Percentiles rank a stretch among this genome's conserved stretches.
Conservation (phyloP, 148 eudicot genomes). For the Chenopodium berlandieri region DNA sequence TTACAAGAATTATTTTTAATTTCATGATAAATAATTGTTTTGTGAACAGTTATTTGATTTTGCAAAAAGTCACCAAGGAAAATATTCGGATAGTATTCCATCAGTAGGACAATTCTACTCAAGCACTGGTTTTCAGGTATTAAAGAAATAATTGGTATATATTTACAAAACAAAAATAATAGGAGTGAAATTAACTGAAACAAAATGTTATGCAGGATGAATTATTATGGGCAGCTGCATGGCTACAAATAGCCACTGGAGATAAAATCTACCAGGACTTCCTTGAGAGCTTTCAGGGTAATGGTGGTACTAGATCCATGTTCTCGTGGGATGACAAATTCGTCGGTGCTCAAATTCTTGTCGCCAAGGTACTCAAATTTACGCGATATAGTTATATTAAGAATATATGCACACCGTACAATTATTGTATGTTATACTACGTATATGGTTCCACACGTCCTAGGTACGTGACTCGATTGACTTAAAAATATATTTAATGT, state of each 20-base stretch:
- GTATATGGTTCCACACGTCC: neutral
- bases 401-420: too few species aligned
- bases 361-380: constrained; percentile 30
- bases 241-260: constrained; percentile 41
- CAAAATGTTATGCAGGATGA: constrained; percentile 39
- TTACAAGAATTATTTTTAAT: too few species aligned
- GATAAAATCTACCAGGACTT: constrained; percentile 24
- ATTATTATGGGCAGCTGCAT: constrained; percentile 50
- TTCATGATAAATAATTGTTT: neutral
- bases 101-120: constrained; percentile 36
- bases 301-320: constrained; percentile 38
- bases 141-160: neutral
- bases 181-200: neutral
- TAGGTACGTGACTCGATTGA: too few species aligned
- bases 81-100: constrained; percentile 46
- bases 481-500: neutral
- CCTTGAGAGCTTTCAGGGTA: neutral
- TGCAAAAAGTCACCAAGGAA: constrained; percentile 37
- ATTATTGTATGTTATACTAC: too few species aligned
- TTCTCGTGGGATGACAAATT: constrained; percentile 65
- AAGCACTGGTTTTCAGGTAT: constrained; percentile 45
- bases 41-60: constrained; percentile 41
- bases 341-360: constrained; percentile 50
- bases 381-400: too few species aligned
- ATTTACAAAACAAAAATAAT: neutral